Conservation (phyloP, 345 rosid species). For the Eucalyptus regnans region DNA sequence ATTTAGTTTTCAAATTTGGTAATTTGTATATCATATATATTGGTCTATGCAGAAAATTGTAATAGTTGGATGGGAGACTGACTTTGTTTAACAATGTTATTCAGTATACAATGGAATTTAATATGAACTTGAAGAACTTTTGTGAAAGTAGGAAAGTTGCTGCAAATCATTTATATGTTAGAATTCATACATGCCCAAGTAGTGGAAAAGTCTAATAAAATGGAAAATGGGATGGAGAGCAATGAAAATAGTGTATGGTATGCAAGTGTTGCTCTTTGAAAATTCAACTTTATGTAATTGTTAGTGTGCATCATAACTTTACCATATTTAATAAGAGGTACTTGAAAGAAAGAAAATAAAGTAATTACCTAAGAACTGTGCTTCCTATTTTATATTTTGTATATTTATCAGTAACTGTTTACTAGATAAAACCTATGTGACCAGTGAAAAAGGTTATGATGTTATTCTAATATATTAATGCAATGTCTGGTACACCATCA, state of each 20-base stretch:
- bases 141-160: not conserved
- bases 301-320: not conserved
- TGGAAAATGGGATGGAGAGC: not conserved
- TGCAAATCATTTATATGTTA: not conserved
- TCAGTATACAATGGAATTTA: not conserved
- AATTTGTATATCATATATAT: not conserved
- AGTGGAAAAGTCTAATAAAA: not conserved
- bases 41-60: not conserved
- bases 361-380: not conserved
- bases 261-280: not conserved
- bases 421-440: not conserved
- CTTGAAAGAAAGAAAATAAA: not conserved
- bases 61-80: not conserved
- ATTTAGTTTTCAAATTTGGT: not conserved
- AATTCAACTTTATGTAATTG: not conserved
- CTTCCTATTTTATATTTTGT: not conserved
- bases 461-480: not conserved
- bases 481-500: not conserved
- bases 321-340: not conserved
- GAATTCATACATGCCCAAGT: not conserved
- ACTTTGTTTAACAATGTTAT: not conserved
- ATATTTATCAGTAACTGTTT: not conserved
- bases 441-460: not conserved
- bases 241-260: not conserved
- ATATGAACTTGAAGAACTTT: not conserved